Evolutionary conservation across 345 rosid species (phyloP).

Genomic region (Kernera saxatilis): DNA sequence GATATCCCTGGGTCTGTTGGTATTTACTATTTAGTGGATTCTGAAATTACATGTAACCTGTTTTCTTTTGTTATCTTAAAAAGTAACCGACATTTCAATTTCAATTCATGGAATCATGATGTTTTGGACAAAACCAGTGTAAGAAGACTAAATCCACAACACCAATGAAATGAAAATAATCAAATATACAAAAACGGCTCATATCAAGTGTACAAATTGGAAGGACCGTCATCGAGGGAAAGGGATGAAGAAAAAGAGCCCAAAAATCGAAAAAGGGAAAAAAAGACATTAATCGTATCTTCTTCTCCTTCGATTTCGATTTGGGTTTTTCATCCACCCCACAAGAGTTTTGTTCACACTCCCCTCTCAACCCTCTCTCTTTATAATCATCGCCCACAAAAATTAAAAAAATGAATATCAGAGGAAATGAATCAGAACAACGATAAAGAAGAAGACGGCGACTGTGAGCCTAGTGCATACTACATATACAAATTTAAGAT

Average conservation of each 20-base stretch:
- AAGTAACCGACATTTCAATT: too few species aligned
- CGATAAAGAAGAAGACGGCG: background rate
- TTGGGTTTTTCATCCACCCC: background rate
- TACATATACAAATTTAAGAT: background rate
- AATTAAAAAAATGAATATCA: background rate
- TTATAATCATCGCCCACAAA: slow-evolving; percentile 29
- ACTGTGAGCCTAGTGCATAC: background rate
- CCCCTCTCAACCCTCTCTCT: slow-evolving; percentile 30
- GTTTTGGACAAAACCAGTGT: too few species aligned
- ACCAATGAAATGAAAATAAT: background rate
- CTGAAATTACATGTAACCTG: background rate
- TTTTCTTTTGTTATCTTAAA: background rate
- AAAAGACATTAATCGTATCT: background rate
- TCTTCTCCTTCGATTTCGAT: slow-evolving; percentile 30
- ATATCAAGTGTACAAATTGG: slow-evolving; percentile 32
- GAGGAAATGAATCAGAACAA: background rate
- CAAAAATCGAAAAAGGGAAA: slow-evolving; percentile 13
- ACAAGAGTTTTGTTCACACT: slow-evolving; percentile 18
- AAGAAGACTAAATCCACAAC: background rate
- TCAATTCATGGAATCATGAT: too few species aligned
- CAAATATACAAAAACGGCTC: slow-evolving; percentile 15
- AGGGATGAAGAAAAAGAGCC: background rate
- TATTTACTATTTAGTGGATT: background rate
- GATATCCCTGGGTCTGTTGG: background rate
- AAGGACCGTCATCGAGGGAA: slow-evolving; percentile 28